Base-by-base conservation (phyloP, 2,329 filamentous ascomycete genomes). In the Pseudodiploospora longispora region DNA sequence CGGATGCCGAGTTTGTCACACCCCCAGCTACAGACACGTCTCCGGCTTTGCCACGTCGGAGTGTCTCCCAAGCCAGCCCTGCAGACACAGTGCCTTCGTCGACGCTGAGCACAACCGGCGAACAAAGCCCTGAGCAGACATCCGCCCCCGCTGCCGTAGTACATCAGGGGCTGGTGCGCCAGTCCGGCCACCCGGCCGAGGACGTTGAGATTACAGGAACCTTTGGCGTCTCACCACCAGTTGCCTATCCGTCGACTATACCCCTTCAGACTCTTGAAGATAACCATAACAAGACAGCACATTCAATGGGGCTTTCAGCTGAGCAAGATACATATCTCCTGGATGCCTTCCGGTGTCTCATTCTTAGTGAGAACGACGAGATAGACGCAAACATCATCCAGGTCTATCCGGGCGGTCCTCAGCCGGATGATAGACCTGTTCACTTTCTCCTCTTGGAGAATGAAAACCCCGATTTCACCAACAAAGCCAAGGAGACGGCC, bases 261-360 rank as follows among this genome's bases (percentile, higher is more conserved):
- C 49, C 52, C 19, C 50, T 57, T 3, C 56, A 64, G 19, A 66
- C 66, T 1, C 59, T 72, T 6, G 69, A 73, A 46, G 68, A 72
- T 46, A 63, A 63, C 10, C 52, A 58, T 12, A 61, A 64, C 42
- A 52, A 60, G 12, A 71, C 69, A 2, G 66, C 70, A 9, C 69
- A 72, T 51, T 68, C 60, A 9, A 65, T 73, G 57, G 70, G 69
- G 0, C 58, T 66, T 10, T 60, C 67, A 2, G 65, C 62, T 7
- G 70, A 74, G 52, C 70, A 74, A 49, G 71, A 73, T 43, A 63
- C 68, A 2, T 63, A 70, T 48, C 60, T 73, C 6, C 59, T 74
- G 4, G 65, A 67, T 33, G 69, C 68, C 8, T 72, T 74, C 43
- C 59, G 69, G 12, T 72, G 70, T 32, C 62, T 68, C 12, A 64